These are phyloP conservation scores for Colletotrichum tropicicola DNA, from an alignment of 2,329 filamentous ascomycete species.

Conservation along the genomic window DNA sequence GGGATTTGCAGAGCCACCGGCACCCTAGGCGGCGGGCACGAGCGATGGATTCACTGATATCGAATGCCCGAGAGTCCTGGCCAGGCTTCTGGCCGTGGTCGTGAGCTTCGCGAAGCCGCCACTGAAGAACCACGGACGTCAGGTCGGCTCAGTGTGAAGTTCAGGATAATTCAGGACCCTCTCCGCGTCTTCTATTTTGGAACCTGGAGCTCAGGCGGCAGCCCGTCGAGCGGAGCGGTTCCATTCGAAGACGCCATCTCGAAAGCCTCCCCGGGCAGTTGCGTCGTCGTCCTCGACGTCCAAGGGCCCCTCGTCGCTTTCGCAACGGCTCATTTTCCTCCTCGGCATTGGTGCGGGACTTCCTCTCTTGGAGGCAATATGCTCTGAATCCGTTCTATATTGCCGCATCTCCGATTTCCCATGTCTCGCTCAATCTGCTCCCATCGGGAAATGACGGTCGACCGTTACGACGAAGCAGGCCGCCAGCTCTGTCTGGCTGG, in stretches of 20 bases:
- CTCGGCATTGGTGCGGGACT: neutral
- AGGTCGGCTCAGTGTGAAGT: conserved; percentile 7
- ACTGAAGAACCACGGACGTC: conserved; percentile 19
- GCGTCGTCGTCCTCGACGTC: neutral
- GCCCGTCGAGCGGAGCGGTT: neutral
- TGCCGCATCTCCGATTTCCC: conserved; percentile 15
- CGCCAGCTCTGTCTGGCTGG: neutral
- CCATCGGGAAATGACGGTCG: conserved; percentile 12
- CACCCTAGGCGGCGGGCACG: conserved; percentile 11
- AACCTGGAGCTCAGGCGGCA: conserved; percentile 8
- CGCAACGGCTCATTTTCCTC: neutral
- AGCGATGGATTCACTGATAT: neutral
- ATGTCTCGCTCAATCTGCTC: conserved; percentile 11
- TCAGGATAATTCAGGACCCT: conserved; percentile 27
- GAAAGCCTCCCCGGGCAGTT: neutral
- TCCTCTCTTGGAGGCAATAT: neutral
- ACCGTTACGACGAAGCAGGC: neutral
- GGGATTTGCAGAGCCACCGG: conserved; percentile 1
- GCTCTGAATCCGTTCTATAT: conserved; percentile 1
- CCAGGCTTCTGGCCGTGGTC: neutral
- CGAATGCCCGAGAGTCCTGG: conserved; percentile 1
- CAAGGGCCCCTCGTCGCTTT: neutral
- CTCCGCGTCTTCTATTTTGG: conserved; percentile 21
- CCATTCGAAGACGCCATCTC: conserved; percentile 3
- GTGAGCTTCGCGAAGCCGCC: conserved; percentile 20